A percentile compares a stretch with the other conserved stretches of the same genome.
These are phyloP conservation scores for Trichoderma sp. DNA, from an alignment of 2,329 filamentous ascomycete genomes.

Conservation along the genomic window DNA sequence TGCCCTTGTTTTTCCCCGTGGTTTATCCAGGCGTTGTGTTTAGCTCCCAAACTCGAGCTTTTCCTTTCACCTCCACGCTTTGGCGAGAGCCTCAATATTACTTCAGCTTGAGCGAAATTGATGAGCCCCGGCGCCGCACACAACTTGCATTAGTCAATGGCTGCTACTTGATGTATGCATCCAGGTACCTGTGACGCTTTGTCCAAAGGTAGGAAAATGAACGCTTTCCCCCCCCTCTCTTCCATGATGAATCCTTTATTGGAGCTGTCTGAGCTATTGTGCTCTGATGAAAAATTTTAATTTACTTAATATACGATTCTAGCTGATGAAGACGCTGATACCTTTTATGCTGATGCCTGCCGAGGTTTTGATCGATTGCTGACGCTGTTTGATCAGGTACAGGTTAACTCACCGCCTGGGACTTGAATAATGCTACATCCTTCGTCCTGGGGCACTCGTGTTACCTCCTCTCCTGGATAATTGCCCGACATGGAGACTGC, in stretches of 20 bases:
- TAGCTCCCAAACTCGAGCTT: slow-evolving; percentile 12
- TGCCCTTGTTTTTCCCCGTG: neutral
- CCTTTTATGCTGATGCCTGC: neutral
- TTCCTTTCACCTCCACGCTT: slow-evolving; percentile 1
- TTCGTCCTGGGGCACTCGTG: neutral
- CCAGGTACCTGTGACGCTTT: neutral
- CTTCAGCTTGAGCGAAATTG: slow-evolving; percentile 12
- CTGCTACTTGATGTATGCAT: neutral
- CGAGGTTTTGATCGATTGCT: neutral
- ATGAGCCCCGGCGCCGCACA: neutral
- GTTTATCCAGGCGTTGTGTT: slow-evolving; percentile 3
- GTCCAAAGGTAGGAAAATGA: slow-evolving; percentile 25
- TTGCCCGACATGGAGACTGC: slow-evolving; percentile 39
- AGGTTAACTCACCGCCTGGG: neutral
- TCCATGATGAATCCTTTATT: slow-evolving; percentile 58
- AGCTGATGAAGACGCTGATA: slow-evolving; percentile 32
- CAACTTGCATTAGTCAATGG: neutral
- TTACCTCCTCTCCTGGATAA: slow-evolving; percentile 19
- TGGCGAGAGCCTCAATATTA: neutral
- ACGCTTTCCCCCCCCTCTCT: slow-evolving; percentile 11
- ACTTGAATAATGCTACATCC: slow-evolving; percentile 26
- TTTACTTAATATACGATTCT: slow-evolving; percentile 51
- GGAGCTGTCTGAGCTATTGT: slow-evolving; percentile 71
- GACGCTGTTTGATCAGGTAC: slow-evolving; percentile 1
- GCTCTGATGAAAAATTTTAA: slow-evolving; percentile 60